Conservation (phyloP, 805 yeast species). For the Metschnikowia proteae region DNA sequence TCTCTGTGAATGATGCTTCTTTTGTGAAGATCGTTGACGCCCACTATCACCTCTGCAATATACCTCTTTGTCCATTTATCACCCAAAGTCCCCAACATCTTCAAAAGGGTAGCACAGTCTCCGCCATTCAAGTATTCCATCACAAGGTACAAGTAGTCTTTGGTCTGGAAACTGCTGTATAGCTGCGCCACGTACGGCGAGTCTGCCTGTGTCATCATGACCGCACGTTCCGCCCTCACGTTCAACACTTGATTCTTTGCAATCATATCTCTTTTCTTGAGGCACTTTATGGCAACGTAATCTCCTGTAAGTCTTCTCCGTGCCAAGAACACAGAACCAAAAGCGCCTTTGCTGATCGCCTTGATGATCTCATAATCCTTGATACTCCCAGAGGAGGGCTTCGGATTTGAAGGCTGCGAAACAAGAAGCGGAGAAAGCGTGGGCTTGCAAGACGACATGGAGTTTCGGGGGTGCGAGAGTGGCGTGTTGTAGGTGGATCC, state of each 20-base stretch:
- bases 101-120: conserved; percentile 83
- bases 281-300: conserved; percentile 88
- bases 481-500: conserved; percentile 10
- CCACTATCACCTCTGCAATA: conserved; percentile 85
- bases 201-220: conserved; percentile 95
- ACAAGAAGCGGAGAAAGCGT: conserved; percentile 80
- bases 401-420: conserved; percentile 53
- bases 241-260: conserved; percentile 95
- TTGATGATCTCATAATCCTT: conserved; percentile 85
- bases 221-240: conserved; percentile 91
- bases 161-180: conserved; percentile 83
- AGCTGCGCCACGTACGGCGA: conserved; percentile 90
- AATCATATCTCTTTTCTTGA: conserved; percentile 92
- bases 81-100: conserved; percentile 77
- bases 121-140: conserved; percentile 98
- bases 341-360: conserved; percentile 96
- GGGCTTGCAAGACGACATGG: conserved; percentile 38
- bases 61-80: conserved; percentile 84
- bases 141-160: conserved; percentile 81
- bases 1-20: conserved; percentile 93
- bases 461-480: conserved; percentile 6
- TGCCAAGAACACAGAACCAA: conserved; percentile 90
- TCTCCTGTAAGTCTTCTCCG: conserved; percentile 85
- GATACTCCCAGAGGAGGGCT: conserved; percentile 63
- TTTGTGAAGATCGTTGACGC: conserved; percentile 83